Evolutionary conservation across 192 early-diverging fungal genomes (phyloP), one percentile per base, ranked within the genome.

Genomic region (Oehlia diaphana): DNA sequence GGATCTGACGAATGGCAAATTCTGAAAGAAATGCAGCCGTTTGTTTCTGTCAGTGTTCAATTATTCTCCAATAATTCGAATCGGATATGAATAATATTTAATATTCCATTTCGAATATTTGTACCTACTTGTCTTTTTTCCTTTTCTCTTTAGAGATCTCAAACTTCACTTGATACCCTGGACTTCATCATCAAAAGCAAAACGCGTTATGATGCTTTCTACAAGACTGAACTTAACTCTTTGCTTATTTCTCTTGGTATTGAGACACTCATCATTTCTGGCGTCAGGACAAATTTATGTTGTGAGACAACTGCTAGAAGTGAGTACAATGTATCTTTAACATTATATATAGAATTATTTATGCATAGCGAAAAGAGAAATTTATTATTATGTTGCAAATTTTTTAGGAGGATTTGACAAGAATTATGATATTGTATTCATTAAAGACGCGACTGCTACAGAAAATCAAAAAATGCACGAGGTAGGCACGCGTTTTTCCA

Each of bases 211-310:
- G 63, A 64, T 64, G 26, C 63, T 64, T 64, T 64, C 8, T 28
- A 64, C 8, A 64, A 64, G 26, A 64, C 26, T 64, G 63, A 64
- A n/a, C 63, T 28, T 26, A 64, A 23, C 9, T 64, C 63, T 26
- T 64, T 64, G 12, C 63, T 64, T 64, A 64, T 28, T 6, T 64
- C 63, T 64, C 63, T 64, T 23, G 63, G 63, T 64, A 64, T 64
- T 23, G 63, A 63, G 26, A 63, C 63, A 21, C 63, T 63, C 21
- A 64, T 64, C 63, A 64, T 64, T 9, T 64, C 63, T 64, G 63
- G 63, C 4, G 63, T 63, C 26, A 26, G 21, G 63, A 63, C 63
- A 63, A 64, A 64, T n/a, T 64, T 64, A 12, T 64, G 26, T 23
- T 64, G 63, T 12, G 26, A 64, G 63, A 64, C 63, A 8, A 63